These are phyloP conservation scores for Penicillium sp. DNA, from an alignment of 2,329 filamentous ascomycete species.

Conservation along the genomic window DNA sequence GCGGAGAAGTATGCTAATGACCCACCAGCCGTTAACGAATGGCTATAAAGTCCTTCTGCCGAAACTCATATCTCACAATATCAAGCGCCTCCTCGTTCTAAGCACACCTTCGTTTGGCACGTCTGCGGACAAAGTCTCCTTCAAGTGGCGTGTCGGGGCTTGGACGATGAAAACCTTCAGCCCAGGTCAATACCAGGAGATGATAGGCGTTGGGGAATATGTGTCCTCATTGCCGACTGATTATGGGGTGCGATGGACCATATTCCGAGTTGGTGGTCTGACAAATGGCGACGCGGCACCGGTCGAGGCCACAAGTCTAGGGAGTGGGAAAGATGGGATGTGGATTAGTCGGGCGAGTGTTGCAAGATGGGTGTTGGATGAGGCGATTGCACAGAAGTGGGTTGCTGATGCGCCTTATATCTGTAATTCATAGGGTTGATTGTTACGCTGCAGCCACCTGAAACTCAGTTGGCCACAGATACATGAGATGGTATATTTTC, in stretches of 20 bases:
- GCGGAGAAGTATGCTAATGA: too few species aligned
- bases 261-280: background rate
- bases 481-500: too few species aligned
- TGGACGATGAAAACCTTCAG: constrained; percentile 4
- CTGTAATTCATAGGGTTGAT: too few species aligned
- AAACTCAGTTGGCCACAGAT: too few species aligned
- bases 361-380: constrained; percentile 9
- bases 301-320: constrained; percentile 3
- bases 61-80: too few species aligned
- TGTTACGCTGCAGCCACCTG: too few species aligned
- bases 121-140: background rate
- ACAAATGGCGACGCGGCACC: constrained; percentile 5
- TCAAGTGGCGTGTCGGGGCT: constrained; percentile 7
- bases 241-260: constrained; percentile 6
- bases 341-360: constrained; percentile 8
- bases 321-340: constrained; percentile 3
- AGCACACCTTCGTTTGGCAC: constrained; percentile 8
- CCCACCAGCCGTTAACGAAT: too few species aligned
- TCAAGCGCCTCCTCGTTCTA: constrained; percentile 3
- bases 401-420: constrained; percentile 5
- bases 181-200: constrained; percentile 3
- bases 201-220: constrained; percentile 3
- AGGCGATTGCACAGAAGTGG: constrained; percentile 2
- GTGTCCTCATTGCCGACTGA: constrained; percentile 4
- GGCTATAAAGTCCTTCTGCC: too few species aligned